Evolutionary conservation across 805 yeast species (phyloP), one percentile per base, ranked within the genome.

Genomic region (Nakazawaea ernobii): DNA sequence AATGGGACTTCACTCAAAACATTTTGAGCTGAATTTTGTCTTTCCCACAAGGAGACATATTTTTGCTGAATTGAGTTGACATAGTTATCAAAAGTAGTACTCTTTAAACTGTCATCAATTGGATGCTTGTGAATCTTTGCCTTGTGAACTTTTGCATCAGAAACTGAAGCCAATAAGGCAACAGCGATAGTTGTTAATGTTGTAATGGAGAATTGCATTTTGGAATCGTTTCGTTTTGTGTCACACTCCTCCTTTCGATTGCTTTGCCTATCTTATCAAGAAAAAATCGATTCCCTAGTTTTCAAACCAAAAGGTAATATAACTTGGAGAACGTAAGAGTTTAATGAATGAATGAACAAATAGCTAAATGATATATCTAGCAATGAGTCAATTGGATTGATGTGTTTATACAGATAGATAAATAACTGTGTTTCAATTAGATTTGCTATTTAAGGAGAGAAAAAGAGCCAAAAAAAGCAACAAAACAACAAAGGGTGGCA

Each of bases 121-220:
- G 81, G 74, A 33, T 75, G 66, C 60, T 74, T 77, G 50, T 68
- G 61, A 55, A 79, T 67, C 48, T 71, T 67, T 39, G 79, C 73
- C 14, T 71, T 63, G 58, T 71, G 76, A 28, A 66, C 71, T 47
- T 68, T 74, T 45, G 78, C 81, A 35, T 73, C 73, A n/a, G 62
- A 67, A 24, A 53, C 43, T 1, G 46, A 36, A 15, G 49, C 45
- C 26, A 65, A 49, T 9, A 69, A 56, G 11, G 70, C 65, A 32
- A 71, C 54, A 46, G 77, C 77, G 53, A 75, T 58, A 32, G 79
- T 59, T 40, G 75, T 59, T 53, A 75, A 64, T 26, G 70, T 63
- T 26, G 74, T 51, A 36, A 71, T 53, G 46, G 65, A 58, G 15
- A 63, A 51, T 46, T 56, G 49, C 67, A 63, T 63, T 17, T 51